These are phyloP conservation scores for Penicillium sp. DNA, from an alignment of 2,329 filamentous ascomycete genomes.

Conservation along the genomic window DNA sequence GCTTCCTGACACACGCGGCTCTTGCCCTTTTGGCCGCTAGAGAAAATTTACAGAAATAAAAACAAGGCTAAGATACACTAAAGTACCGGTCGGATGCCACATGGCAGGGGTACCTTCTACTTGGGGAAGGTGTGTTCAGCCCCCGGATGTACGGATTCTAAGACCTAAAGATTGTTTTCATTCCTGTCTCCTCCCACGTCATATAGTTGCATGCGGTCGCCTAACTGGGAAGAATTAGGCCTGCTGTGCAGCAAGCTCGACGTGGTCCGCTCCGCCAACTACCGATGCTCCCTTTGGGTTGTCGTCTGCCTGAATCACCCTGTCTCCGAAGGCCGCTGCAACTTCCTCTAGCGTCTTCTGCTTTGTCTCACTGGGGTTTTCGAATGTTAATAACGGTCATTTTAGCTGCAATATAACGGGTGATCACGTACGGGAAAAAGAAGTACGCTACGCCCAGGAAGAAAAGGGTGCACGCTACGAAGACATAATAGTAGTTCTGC, in stretches of 20 bases:
- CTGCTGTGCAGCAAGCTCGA: slow-evolving; percentile 10
- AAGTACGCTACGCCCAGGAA: slow-evolving; percentile 56
- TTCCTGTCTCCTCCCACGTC: neutral
- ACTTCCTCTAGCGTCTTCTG: slow-evolving; percentile 52
- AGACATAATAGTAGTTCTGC: slow-evolving; percentile 64
- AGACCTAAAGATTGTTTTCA: neutral
- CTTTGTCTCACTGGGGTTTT: slow-evolving; percentile 45
- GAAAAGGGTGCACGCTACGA: slow-evolving; percentile 54
- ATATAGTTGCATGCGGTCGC: neutral
- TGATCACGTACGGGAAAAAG: slow-evolving; percentile 51
- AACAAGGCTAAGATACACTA: neutral
- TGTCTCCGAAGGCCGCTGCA: slow-evolving; percentile 51
- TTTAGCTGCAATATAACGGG: too few relatives aligned
- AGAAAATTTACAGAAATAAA: neutral
- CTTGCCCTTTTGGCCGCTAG: neutral
- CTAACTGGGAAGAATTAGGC: neutral
- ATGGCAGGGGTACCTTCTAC: neutral
- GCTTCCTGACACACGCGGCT: slow-evolving; percentile 2
- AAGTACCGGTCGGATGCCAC: neutral
- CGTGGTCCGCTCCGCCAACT: slow-evolving; percentile 23
- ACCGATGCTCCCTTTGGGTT: slow-evolving; percentile 26
- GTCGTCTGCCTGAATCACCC: slow-evolving; percentile 38
- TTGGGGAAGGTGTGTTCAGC: neutral
- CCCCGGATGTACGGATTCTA: neutral
- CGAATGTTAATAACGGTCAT: slow-evolving; percentile 1